Percentiles rank a stretch among this genome's conserved stretches.
phyloP scores from a whole-genome alignment of 116 monocot species.

The Iris pallida region DNA sequence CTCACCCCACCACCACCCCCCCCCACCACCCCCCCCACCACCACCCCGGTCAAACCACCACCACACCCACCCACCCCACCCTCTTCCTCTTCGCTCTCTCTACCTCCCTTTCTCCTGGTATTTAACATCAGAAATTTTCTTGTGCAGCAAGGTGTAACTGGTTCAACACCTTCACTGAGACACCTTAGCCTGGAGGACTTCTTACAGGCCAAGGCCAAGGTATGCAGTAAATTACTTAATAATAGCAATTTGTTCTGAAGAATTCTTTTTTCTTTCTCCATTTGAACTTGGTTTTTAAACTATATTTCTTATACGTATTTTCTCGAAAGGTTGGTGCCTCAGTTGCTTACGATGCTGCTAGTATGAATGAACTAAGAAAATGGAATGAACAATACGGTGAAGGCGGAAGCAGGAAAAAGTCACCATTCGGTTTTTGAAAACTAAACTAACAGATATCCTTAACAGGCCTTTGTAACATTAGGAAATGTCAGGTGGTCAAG shows the following conservation, averaged over 20 bases:
- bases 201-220: constrained; percentile 83
- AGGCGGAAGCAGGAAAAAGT: constrained; percentile 67
- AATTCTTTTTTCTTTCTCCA: not conserved
- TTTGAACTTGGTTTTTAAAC: not conserved
- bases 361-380: constrained; percentile 87
- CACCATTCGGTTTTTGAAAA: constrained; percentile 86
- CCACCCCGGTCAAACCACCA: too few relatives aligned
- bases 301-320: not conserved
- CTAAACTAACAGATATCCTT: not conserved
- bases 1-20: too few relatives aligned
- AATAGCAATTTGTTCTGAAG: not conserved
- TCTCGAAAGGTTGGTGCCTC: constrained; percentile 77
- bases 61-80: too few relatives aligned
- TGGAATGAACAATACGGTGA: constrained; percentile 98
- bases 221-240: constrained; percentile 13
- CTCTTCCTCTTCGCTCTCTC: not conserved
- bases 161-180: constrained; percentile 36
- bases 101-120: not conserved
- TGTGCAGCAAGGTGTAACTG: constrained; percentile 33
- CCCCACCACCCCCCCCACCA: too few relatives aligned
- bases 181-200: constrained; percentile 76
- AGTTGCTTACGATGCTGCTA: constrained; percentile 84
- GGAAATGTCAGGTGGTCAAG: not conserved
- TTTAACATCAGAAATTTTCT: not conserved
- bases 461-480: not conserved